Conservation (phyloP, 345 rosid species). For the Eucalyptus curtisii region DNA sequence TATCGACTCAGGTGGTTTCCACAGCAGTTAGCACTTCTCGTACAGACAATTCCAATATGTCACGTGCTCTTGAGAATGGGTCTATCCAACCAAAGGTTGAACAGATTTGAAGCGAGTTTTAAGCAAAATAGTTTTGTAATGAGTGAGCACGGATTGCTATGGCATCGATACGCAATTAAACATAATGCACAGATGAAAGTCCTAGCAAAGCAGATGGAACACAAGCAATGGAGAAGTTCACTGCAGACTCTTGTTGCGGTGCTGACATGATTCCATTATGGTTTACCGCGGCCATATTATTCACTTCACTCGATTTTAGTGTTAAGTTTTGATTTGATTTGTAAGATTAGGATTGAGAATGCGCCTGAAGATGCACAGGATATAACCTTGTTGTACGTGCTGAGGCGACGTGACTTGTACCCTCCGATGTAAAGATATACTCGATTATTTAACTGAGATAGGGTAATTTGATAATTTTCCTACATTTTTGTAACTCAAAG, state of each 20-base stretch:
- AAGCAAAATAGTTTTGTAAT: not conserved
- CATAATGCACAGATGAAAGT: not conserved
- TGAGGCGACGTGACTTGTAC: not conserved
- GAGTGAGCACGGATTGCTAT: not conserved
- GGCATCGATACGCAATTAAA: not conserved
- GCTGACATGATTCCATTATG: not conserved
- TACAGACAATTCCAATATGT: conserved; percentile 15
- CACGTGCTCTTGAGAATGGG: conserved; percentile 27
- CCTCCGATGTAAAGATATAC: not conserved
- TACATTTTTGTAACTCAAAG: not conserved
- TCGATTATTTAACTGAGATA: not conserved
- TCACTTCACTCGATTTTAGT: not conserved
- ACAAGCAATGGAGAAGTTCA: not conserved
- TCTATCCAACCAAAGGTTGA: conserved; percentile 22
- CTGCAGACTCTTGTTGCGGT: not conserved
- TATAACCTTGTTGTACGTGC: not conserved
- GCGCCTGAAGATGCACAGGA: not conserved
- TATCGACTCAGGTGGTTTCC: conserved; percentile 18
- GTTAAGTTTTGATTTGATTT: not conserved
- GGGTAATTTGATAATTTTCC: not conserved
- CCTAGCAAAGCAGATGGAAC: not conserved
- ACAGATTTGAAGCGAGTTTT: not conserved
- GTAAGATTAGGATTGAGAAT: not conserved
- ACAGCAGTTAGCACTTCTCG: conserved; percentile 5
- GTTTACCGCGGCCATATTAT: not conserved